Base-by-base conservation (phyloP, 441 rosid species). In the Eutrema salsugineum region DNA sequence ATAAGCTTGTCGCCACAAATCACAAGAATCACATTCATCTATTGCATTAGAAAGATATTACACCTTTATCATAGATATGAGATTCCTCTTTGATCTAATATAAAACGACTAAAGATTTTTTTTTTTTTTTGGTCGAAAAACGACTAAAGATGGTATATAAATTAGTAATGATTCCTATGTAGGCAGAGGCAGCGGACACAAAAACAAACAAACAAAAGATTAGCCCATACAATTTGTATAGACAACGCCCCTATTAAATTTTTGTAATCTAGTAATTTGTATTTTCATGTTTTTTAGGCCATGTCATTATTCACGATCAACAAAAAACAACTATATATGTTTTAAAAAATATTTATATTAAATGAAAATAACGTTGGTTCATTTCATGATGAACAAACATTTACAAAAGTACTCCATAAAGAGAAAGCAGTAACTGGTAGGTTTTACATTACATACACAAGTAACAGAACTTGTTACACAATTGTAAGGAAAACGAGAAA, bases 371-470 rank as follows among this genome's bases (percentile, higher is more conserved):
- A 17, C 33, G 28, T 48, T 24, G 32, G 15, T 70, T 70, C 27
- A 39, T n/a, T 39, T 27, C 6, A 28, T 61, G 44, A 40, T 42
- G 63, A 61, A 54, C 49, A 44, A 53, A 43, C 30, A n/a, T 27
- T 4, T 42, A 22, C 49, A 49, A 53, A 35, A 53, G 19, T 47
- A 22, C 5, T 35, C 5, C 14, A 16, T 15, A 43, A 5, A 43
- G 28, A 20, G 33, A 42, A 39, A 12, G 30, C 15, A 58, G 6
- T 66, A 49, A 57, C 59, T 11, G 1, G 49, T 35, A 65, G 42
- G 14, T n/a, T 59, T 53, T 44, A 65, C 77, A 72, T 56, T 16
- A 67, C 57, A 35, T 59, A 40, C 63, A 67, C 38, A 49, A n/a
- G n/a, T n/a, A n/a, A n/a, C n/a, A n/a, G n/a, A n/a, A 58, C n/a